Conservation (phyloP, 306 rosid species). For the Prunus kanzakura region DNA sequence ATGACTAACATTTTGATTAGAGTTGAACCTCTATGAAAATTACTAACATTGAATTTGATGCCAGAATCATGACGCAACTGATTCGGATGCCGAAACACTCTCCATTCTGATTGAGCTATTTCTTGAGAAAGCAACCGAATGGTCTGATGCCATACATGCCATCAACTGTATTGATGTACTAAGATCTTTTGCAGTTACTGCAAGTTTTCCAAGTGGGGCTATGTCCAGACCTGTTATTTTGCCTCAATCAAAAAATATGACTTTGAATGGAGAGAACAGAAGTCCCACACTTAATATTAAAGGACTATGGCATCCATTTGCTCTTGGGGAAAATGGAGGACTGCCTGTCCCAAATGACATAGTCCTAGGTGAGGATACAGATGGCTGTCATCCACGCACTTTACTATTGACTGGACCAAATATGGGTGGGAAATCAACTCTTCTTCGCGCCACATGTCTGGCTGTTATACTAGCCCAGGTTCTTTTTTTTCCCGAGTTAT, state of each 20-base stretch:
- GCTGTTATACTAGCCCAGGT: constrained; percentile 98
- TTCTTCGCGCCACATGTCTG: constrained; percentile 86
- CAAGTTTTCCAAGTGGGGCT: constrained; percentile 65
- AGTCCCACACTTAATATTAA: constrained; percentile 56
- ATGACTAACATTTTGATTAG: neutral
- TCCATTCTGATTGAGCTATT: constrained; percentile 67
- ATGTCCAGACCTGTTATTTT: constrained; percentile 82
- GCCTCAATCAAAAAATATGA: constrained; percentile 34
- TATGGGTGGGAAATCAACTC: constrained; percentile 99
- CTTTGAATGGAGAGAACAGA: constrained; percentile 29
- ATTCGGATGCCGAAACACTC: constrained; percentile 76
- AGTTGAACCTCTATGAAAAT: neutral
- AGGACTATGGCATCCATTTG: constrained; percentile 97
- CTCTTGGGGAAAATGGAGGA: constrained; percentile 70
- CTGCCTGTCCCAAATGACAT: constrained; percentile 83
- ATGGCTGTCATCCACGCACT: constrained; percentile 55
- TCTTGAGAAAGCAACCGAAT: constrained; percentile 65
- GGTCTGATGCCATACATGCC: constrained; percentile 72
- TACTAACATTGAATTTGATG: constrained; percentile 29
- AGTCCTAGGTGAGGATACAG: constrained; percentile 66
- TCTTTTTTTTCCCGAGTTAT: constrained; percentile 13
- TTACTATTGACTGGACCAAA: constrained; percentile 92
- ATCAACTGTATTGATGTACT: constrained; percentile 83
- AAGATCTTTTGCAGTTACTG: constrained; percentile 74
- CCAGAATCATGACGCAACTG: constrained; percentile 79